Conservation (phyloP, 2,329 filamentous ascomycete genomes). For the Pseudogymnoascus sp. region DNA sequence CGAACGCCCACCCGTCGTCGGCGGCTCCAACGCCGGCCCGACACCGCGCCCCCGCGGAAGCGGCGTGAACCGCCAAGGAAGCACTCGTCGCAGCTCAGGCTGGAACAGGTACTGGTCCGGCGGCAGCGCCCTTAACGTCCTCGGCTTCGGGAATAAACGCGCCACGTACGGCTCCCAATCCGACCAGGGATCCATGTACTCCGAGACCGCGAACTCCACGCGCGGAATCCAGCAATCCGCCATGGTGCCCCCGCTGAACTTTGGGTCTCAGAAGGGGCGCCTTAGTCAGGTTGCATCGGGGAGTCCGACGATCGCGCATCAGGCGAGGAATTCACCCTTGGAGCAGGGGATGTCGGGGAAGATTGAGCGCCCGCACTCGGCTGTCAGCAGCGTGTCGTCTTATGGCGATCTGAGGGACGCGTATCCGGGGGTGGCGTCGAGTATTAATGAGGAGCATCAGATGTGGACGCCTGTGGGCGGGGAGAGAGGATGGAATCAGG, state of each 20-base stretch:
- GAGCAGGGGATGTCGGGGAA: constrained; percentile 51
- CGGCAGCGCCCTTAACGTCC: constrained; percentile 57
- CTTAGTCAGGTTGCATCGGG: constrained; percentile 59
- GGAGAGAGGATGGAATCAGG: constrained; percentile 32
- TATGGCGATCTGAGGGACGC: constrained; percentile 32
- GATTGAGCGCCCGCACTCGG: constrained; percentile 49
- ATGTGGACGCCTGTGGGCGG: constrained; percentile 25
- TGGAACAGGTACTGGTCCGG: constrained; percentile 75
- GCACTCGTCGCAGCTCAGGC: constrained; percentile 54
- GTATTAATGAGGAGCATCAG: constrained; percentile 41
- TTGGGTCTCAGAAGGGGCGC: constrained; percentile 45
- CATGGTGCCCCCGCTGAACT: constrained; percentile 58
- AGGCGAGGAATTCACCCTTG: constrained; percentile 40
- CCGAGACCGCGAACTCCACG: constrained; percentile 30
- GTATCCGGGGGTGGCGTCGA: constrained; percentile 58
- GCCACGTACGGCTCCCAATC: constrained; percentile 41
- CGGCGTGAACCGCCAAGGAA: constrained; percentile 14
- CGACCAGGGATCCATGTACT: constrained; percentile 43
- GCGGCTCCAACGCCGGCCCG: constrained; percentile 29
- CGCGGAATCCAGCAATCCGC: constrained; percentile 58
- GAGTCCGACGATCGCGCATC: constrained; percentile 60
- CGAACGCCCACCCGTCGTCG: constrained; percentile 17
- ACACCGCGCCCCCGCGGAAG: constrained; percentile 19
- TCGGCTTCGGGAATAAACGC: constrained; percentile 45
- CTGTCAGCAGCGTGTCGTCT: constrained; percentile 23